Evolutionary conservation across 306 rosid species (phyloP).

Genomic region (Trifolium fragiferum): DNA sequence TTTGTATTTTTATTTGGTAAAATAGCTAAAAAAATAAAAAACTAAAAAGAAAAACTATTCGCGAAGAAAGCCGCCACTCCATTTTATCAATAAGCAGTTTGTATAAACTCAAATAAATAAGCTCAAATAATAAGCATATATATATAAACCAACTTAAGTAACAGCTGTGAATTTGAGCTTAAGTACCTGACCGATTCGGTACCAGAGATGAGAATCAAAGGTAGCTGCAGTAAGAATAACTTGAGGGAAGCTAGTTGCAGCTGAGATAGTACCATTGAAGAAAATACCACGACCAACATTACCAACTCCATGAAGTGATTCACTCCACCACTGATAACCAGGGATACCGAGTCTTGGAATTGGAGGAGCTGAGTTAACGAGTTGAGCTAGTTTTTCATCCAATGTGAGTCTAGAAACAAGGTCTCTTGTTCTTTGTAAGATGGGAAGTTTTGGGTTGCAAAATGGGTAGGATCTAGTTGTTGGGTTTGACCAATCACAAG

Average conservation of each 20-base stretch:
- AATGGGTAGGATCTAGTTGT: constrained; percentile 66
- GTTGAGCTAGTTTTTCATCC: constrained; percentile 87
- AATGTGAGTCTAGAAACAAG: constrained; percentile 84
- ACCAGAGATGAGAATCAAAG: constrained; percentile 81
- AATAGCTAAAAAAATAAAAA: no score
- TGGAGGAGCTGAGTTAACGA: constrained; percentile 81
- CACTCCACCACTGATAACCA: constrained; percentile 87
- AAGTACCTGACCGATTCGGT: constrained; percentile 67
- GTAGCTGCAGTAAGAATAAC: constrained; percentile 89
- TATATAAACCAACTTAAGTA: no score
- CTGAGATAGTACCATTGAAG: constrained; percentile 50
- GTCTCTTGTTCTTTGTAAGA: constrained; percentile 57
- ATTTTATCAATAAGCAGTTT: no score
- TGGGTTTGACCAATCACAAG: constrained; percentile 79
- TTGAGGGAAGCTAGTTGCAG: constrained; percentile 94
- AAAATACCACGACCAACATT: constrained; percentile 58
- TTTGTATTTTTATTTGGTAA: no score
- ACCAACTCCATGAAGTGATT: constrained; percentile 84
- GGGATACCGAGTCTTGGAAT: constrained; percentile 90
- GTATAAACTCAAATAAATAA: no score
- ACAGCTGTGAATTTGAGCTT: no score
- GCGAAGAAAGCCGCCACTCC: no score
- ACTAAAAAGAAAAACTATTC: no score
- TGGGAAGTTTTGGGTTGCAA: constrained; percentile 67
- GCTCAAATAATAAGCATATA: no score